Evolutionary conservation across 1,139 yeast species (phyloP), one percentile per base, ranked within the genome.

Genomic region (Lodderomyces orthopsilosis): DNA sequence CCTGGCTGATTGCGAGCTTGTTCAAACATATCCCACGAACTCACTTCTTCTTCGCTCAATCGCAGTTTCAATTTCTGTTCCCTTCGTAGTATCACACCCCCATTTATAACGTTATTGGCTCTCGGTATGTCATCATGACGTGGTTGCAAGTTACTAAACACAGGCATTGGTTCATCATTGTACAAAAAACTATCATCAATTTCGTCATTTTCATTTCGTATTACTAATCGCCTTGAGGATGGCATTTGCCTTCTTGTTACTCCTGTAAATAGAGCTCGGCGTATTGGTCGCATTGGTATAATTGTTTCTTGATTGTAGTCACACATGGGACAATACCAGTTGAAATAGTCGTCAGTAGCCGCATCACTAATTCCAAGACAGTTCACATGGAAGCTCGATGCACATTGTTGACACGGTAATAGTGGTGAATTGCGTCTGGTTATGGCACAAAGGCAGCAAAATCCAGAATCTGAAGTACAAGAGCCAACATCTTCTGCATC

Each of bases 281-380:
- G 24, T 32, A 32, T 6, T 7, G 38, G 22, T 12, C 40, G 17
- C 38, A 46, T 40, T 9, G 58, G 50, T n/a, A 49, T 15, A 2
- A 49, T 39, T 13, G 59, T 44, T 37, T 68, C 74, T 47, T 70
- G 75, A 26, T 55, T 57, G 41, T 50, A 54, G 43, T 72, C 77
- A 52, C 78, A 73, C 38, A 72, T 63, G 15, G 77, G 76, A 52
- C 78, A 73, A 47, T 57, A 63, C 78, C 77, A 73, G 15, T 37
- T 44, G 17, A 50, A 37, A 13, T 45, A 52, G 2, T 53, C 55
- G 18, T 49, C 54, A 4, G 22, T 9, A 6, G 8, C 12, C 2
- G 32, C 35, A 17, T 44, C 46, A 15, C 36, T 30, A 3, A 51
- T 28, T n/a, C 55, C 45, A 14, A 73, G 54, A 48, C 78, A 73